Evolutionary conservation across 1,139 yeast species (phyloP).

Genomic region (Debaryomyces robertsiae): DNA sequence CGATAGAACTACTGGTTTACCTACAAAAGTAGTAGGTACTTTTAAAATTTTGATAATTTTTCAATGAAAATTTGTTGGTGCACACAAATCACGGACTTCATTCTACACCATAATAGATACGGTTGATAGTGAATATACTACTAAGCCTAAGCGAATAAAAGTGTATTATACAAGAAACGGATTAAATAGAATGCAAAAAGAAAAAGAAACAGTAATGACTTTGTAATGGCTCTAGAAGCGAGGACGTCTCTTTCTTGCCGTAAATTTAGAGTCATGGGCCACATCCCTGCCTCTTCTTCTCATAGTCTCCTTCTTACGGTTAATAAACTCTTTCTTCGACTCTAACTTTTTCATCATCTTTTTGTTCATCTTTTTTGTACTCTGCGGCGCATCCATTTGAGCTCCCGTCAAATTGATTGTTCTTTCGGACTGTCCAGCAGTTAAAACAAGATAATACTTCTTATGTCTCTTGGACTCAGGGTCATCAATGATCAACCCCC

Average conservation of each 20-base stretch:
- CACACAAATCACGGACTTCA: conserved; percentile 1
- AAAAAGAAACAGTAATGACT: not conserved
- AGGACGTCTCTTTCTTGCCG: conserved; percentile 91
- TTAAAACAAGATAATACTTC: conserved; percentile 85
- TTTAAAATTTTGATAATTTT: conserved; percentile 7
- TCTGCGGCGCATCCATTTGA: conserved; percentile 65
- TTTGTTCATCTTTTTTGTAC: conserved; percentile 47
- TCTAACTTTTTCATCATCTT: conserved; percentile 63
- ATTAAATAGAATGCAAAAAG: not conserved
- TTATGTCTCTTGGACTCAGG: conserved; percentile 91
- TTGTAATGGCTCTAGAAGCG: conserved; percentile 51
- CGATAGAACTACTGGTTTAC: not conserved
- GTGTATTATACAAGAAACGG: not conserved
- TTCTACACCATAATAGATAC: conserved; percentile 3
- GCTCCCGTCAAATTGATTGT: conserved; percentile 77
- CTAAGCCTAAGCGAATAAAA: not conserved
- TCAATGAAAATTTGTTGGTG: conserved; percentile 10
- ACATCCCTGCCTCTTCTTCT: conserved; percentile 87
- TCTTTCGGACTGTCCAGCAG: conserved; percentile 79
- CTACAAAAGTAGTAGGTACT: no score
- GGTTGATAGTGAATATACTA: not conserved
- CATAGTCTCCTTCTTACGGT: conserved; percentile 91
- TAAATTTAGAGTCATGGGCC: conserved; percentile 87
- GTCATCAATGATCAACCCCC: conserved; percentile 92
- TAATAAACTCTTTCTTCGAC: conserved; percentile 76